Percentiles rank a stretch among this genome's conserved stretches.
Conservation (phyloP, 345 rosid species). For the Boechera retrofracta region DNA sequence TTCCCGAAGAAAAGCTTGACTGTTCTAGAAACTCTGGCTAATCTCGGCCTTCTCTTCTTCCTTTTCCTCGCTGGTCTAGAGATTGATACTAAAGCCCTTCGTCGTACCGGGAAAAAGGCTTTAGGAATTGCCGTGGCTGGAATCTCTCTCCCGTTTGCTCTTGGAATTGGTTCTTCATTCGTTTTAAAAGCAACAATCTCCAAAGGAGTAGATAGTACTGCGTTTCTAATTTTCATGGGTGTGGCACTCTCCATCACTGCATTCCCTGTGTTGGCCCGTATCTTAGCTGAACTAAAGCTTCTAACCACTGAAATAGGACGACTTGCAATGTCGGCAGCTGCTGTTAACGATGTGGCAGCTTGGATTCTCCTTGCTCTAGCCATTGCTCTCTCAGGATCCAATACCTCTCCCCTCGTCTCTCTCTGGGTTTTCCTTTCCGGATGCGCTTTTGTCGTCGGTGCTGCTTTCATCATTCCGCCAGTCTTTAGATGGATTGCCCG, state of each 20-base stretch:
- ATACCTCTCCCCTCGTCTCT: constrained; percentile 57
- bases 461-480: constrained; percentile 52
- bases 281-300: constrained; percentile 81
- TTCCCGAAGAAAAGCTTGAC: constrained; percentile 69
- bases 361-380: constrained; percentile 90
- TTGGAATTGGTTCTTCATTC: constrained; percentile 71
- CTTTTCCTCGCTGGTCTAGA: constrained; percentile 78
- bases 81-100: constrained; percentile 59
- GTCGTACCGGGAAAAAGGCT: constrained; percentile 66
- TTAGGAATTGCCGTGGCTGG: constrained; percentile 69
- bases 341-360: constrained; percentile 78
- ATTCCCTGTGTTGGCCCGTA: constrained; percentile 81
- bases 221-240: constrained; percentile 84
- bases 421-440: constrained; percentile 77
- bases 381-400: constrained; percentile 69
- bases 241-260: constrained; percentile 87
- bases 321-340: constrained; percentile 87
- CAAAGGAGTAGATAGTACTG: constrained; percentile 52
- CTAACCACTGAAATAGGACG: constrained; percentile 76
- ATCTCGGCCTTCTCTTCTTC: constrained; percentile 73
- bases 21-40: constrained; percentile 75
- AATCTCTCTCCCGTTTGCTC: constrained; percentile 62
- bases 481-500: constrained; percentile 62
- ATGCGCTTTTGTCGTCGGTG: constrained; percentile 50
- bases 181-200: constrained; percentile 54